A percentile compares a stretch with the other conserved stretches of the same genome.
Evolutionary conservation across 139 green algal genomes (phyloP).

Genomic region (Tetraselmis chui): DNA sequence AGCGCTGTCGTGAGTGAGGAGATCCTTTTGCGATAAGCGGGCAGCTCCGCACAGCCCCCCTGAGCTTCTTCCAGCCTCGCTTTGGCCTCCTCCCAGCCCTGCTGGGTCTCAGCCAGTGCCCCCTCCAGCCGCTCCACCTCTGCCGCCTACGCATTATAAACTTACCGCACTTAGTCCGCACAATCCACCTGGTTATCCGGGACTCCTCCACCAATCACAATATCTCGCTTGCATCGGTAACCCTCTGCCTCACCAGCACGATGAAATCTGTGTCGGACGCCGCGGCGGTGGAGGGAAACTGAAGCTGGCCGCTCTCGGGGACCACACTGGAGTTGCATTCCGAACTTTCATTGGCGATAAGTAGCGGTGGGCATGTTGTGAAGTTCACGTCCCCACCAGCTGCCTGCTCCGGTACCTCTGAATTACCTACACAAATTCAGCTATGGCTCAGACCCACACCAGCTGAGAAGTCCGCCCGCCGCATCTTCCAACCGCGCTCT

Average conservation of each 20-base stretch:
- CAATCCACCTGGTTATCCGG: neutral
- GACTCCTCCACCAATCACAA: neutral
- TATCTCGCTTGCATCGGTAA: neutral
- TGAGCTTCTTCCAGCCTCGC: neutral
- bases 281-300: neutral
- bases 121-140: neutral
- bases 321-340: neutral
- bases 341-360: too few species aligned
- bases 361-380: too few species aligned
- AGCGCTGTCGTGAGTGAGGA: neutral
- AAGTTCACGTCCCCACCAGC: too few species aligned
- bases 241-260: neutral
- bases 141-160: neutral
- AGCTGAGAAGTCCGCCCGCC: neutral
- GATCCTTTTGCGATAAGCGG: neutral
- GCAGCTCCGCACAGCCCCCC: neutral
- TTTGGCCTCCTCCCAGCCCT: neutral
- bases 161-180: neutral
- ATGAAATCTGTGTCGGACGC: neutral
- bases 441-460: neutral
- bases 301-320: neutral
- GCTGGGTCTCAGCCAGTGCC: neutral
- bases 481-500: too few species aligned
- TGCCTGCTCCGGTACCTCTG: neutral
- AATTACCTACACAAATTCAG: neutral